A percentile compares a stretch with the other conserved stretches of the same genome.
phyloP scores from a whole-genome alignment of 805 yeast species.

The Osmozyma mogii region DNA sequence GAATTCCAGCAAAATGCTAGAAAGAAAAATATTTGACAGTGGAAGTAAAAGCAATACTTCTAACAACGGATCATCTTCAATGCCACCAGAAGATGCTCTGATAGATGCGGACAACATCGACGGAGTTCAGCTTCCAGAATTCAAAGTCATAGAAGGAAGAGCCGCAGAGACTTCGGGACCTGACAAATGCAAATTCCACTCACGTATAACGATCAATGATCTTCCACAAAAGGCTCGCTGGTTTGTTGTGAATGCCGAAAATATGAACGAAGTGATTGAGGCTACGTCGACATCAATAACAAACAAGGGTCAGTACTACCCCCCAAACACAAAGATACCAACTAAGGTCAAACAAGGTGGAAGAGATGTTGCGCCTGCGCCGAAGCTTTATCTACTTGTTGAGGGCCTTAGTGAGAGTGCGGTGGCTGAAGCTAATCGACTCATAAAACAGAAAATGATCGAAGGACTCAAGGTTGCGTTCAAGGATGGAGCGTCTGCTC shows the following conservation, averaged over 20 bases:
- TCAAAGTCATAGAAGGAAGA: constrained; percentile 43
- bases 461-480: constrained; percentile 48
- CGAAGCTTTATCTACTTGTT: constrained; percentile 67
- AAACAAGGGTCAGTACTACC: constrained; percentile 67
- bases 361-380: constrained; percentile 46
- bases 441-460: constrained; percentile 47
- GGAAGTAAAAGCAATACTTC: constrained; percentile 9
- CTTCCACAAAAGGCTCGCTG: constrained; percentile 75
- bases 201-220: constrained; percentile 74
- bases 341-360: constrained; percentile 44
- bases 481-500: constrained; percentile 33
- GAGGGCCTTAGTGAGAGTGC: constrained; percentile 63
- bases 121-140: constrained; percentile 32
- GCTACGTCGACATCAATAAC: constrained; percentile 72
- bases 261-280: constrained; percentile 56
- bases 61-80: constrained; percentile 1
- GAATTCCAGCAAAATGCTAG: constrained; percentile 40
- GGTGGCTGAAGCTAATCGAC: constrained; percentile 50
- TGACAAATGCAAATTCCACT: constrained; percentile 48
- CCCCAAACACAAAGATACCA: constrained; percentile 33
- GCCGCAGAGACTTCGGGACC: constrained; percentile 50
- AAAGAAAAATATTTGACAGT: constrained; percentile 40
- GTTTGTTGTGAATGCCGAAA: constrained; percentile 64
- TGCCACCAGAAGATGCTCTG: neutral
- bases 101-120: constrained; percentile 3